Evolutionary conservation across 1,139 yeast species (phyloP).

Genomic region (Hansenula sp.): DNA sequence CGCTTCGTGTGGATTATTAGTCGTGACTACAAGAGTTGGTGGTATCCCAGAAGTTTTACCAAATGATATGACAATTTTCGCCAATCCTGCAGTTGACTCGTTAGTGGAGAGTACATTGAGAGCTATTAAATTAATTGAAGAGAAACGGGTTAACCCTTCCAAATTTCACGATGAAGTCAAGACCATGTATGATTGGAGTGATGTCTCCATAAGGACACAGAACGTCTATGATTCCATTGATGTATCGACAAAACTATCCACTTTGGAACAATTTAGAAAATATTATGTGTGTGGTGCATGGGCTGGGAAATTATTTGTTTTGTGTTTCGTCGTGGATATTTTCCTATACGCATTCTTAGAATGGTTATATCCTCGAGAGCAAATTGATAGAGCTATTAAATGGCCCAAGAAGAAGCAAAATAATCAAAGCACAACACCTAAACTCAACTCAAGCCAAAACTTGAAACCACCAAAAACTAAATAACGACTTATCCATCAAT

Average conservation of each 20-base stretch:
- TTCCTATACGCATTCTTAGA: conserved; percentile 62
- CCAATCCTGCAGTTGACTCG: conserved; percentile 82
- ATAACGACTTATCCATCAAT: too few relatives aligned
- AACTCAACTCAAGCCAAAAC: too few relatives aligned
- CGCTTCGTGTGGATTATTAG: conserved; percentile 90
- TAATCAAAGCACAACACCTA: not conserved
- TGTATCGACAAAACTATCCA: conserved; percentile 33
- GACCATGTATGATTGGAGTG: conserved; percentile 88
- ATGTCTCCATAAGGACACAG: conserved; percentile 85
- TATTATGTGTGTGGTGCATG: conserved; percentile 61
- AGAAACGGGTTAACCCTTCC: conserved; percentile 64
- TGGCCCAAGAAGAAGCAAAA: conserved; percentile 54
- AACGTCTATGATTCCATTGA: conserved; percentile 65
- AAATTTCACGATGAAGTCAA: conserved; percentile 75
- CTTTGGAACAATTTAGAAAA: conserved; percentile 51
- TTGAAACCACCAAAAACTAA: too few relatives aligned
- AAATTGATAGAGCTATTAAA: conserved; percentile 69
- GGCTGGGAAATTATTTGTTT: conserved; percentile 56
- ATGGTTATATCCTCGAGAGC: conserved; percentile 61
- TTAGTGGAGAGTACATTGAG: conserved; percentile 62
- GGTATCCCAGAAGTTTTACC: conserved; percentile 98
- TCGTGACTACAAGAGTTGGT: conserved; percentile 95
- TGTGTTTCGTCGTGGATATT: conserved; percentile 52
- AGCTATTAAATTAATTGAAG: conserved; percentile 58
- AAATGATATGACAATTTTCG: conserved; percentile 87